Percentiles rank a stretch among this genome's conserved stretches.
Conservation (phyloP, 345 rosid species). For the Citrus cavaleriei region DNA sequence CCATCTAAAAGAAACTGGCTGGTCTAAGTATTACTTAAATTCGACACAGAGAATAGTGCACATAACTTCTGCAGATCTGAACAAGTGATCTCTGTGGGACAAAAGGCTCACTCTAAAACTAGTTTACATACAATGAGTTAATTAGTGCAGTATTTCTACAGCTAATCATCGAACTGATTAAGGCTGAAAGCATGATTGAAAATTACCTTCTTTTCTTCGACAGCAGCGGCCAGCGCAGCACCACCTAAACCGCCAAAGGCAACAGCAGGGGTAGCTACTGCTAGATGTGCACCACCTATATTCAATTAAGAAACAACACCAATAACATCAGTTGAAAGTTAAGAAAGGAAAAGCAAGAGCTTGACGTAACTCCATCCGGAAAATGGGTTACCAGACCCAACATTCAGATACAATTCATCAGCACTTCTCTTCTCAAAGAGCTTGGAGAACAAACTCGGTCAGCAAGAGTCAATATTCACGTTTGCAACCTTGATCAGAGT, state of each 20-base stretch:
- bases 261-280: background rate
- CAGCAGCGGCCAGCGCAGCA: background rate
- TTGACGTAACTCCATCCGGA: background rate
- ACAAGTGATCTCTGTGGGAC: background rate
- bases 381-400: background rate
- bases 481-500: conserved; percentile 4
- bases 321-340: too few relatives aligned
- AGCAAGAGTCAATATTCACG: conserved; percentile 3
- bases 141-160: background rate
- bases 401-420: conserved; percentile 8
- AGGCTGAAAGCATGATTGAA: background rate
- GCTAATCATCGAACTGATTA: background rate
- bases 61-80: background rate
- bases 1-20: background rate
- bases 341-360: background rate
- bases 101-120: background rate
- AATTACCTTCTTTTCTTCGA: background rate
- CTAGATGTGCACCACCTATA: conserved; percentile 2
- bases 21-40: background rate
- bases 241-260: background rate
- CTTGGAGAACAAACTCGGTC: conserved; percentile 27
- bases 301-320: background rate
- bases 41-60: background rate
- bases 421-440: conserved; percentile 13
- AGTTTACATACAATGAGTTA: background rate